phyloP scores from a whole-genome alignment of 2,329 filamentous ascomycete species.

The Ophiostoma quercus region DNA sequence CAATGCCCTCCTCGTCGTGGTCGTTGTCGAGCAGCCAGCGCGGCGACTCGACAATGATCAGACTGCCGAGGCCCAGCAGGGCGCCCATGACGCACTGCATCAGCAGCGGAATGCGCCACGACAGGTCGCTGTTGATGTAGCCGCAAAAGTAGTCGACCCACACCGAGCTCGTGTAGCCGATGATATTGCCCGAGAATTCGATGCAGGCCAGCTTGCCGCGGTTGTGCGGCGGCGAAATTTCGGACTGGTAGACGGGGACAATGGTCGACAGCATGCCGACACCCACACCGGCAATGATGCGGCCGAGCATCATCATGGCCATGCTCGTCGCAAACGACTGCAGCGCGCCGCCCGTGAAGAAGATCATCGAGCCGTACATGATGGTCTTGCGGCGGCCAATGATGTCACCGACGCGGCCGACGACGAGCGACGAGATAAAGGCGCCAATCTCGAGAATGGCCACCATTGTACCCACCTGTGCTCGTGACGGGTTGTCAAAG shows the following conservation, averaged over 20 bases:
- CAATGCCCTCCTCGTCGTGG: conserved; percentile 95
- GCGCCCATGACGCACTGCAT: conserved; percentile 95
- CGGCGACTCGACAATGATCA: conserved; percentile 94
- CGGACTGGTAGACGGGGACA: conserved; percentile 88
- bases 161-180: conserved; percentile 90
- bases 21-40: conserved; percentile 97
- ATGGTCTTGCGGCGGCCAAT: conserved; percentile 88
- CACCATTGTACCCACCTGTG: conserved; percentile 93
- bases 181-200: conserved; percentile 95
- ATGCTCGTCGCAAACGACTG: conserved; percentile 79
- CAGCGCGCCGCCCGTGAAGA: conserved; percentile 75
- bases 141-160: conserved; percentile 99
- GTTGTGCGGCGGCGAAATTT: conserved; percentile 94
- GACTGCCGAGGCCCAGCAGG: conserved; percentile 75
- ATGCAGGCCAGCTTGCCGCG: conserved; percentile 94
- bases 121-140: conserved; percentile 75
- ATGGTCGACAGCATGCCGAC: conserved; percentile 88
- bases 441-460: conserved; percentile 93
- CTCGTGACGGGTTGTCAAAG: conserved; percentile 80
- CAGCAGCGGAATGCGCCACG: conserved; percentile 83
- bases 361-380: conserved; percentile 86
- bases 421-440: conserved; percentile 78
- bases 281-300: conserved; percentile 77
- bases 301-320: conserved; percentile 81
- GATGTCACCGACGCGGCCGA: conserved; percentile 85